Conservation (phyloP, 1,284 basidiomycete species). For the Hemileia vastatrix region DNA sequence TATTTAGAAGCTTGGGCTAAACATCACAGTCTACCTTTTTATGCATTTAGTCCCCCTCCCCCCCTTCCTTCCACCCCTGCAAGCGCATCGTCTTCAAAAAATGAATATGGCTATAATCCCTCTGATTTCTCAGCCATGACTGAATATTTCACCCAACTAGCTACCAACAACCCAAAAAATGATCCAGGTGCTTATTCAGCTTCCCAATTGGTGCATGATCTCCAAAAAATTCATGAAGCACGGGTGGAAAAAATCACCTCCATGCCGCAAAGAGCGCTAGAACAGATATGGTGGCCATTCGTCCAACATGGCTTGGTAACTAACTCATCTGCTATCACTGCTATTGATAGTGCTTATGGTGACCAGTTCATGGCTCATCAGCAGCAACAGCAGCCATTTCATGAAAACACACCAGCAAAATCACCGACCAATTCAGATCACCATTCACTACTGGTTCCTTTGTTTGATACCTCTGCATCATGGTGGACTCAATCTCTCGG, state of each 20-base stretch:
- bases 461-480: conserved; percentile 84
- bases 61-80: conserved; percentile 41
- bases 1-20: conserved; percentile 65
- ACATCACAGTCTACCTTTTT: conserved; percentile 54
- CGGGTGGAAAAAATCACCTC: conserved; percentile 62
- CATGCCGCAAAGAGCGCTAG: conserved; percentile 66
- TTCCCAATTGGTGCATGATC: conserved; percentile 52
- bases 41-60: conserved; percentile 57
- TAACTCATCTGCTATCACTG: conserved; percentile 62
- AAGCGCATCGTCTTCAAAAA: conserved; percentile 47
- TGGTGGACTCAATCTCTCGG: conserved; percentile 98
- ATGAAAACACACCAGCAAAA: conserved; percentile 3
- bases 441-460: conserved; percentile 53
- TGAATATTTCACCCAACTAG: too few species aligned
- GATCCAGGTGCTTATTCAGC: conserved; percentile 50
- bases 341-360: conserved; percentile 80
- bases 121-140: too few species aligned
- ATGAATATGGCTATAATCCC: conserved; percentile 55
- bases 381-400: conserved; percentile 27
- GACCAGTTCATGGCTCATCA: conserved; percentile 62
- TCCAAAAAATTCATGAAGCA: conserved; percentile 57
- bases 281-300: conserved; percentile 93
- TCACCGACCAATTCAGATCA: conserved; percentile 29
- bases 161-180: too few species aligned
- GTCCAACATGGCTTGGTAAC: conserved; percentile 75